A percentile compares a stretch with the other conserved stretches of the same genome.
Conservation (phyloP, 768 basidiomycete species). For the Rhizopogon roseolus region DNA sequence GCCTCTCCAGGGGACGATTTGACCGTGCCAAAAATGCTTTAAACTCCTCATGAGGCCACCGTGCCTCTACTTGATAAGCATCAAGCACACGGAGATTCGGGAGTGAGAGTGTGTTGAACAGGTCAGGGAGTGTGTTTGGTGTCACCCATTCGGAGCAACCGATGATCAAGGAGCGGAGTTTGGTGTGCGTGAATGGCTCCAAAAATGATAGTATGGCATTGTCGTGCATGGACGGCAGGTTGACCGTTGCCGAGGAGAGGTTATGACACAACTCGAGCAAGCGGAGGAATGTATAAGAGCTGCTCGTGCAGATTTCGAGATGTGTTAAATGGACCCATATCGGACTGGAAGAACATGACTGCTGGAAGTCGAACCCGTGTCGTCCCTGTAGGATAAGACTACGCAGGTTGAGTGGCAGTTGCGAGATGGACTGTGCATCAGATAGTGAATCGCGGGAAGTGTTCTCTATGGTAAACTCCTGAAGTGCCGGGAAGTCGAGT, state of each 20-base stretch:
- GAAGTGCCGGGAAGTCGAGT: slow-evolving; percentile 11
- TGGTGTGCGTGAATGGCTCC: slow-evolving; percentile 4
- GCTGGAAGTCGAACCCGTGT: neutral
- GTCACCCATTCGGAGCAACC: no score
- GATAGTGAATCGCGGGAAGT: neutral
- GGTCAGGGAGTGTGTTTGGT: no score
- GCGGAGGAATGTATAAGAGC: neutral
- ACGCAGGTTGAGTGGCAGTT: neutral
- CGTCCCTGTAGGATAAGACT: slow-evolving; percentile 8
- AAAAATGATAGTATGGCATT: neutral
- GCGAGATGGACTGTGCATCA: slow-evolving; percentile 1
- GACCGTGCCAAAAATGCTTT: slow-evolving; percentile 14
- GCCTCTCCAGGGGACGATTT: neutral
- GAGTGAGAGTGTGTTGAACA: no score
- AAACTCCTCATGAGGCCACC: slow-evolving; percentile 12
- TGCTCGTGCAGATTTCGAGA: slow-evolving; percentile 1
- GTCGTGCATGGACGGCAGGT: neutral
- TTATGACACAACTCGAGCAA: slow-evolving; percentile 15
- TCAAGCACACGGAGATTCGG: no score
- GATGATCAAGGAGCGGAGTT: no score
- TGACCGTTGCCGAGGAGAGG: slow-evolving; percentile 10
- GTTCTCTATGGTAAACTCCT: slow-evolving; percentile 11
- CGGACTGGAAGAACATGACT: slow-evolving; percentile 10
- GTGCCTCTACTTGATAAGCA: no score
- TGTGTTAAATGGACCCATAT: slow-evolving; percentile 15